Base-by-base conservation (phyloP, 2,329 filamentous ascomycete genomes). In the Fusarium illudens region DNA sequence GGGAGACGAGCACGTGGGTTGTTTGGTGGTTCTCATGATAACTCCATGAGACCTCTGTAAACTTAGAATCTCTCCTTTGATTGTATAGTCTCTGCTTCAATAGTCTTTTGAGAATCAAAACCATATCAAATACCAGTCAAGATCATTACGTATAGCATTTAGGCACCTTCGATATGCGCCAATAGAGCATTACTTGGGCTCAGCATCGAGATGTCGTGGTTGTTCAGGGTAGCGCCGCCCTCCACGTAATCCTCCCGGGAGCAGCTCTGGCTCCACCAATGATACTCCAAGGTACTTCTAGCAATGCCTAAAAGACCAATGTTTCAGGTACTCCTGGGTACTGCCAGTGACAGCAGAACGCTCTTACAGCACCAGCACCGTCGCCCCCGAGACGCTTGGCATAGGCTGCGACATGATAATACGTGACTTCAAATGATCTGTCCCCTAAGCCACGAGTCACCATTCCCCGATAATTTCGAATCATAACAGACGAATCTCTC, bases 371-470 rank as follows among this genome's bases (percentile, higher is more conserved):
- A 30, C 44, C 55, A 33, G 42, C 56, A 46, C 32, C 48, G 33
- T 46, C 20, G 49, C 65, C 55, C 52, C 63, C 54, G 49, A 32
- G 44, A 64, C 66, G 59, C 66, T 60, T 69, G 63, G 53, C 48
- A 58, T 36, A 65, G 55, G 64, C 69, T 70, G 62, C 69, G 60
- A 72, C 69, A 66, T 68, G 64, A 71, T 66, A 71, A 44, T 44
- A 44, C 39, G 39, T 44, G 39, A 44, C 69, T 65, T 65, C 66
- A 59, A 56, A 70, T 66, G 57, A 71, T 72, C 69, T 72, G 69
- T 70, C 69, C 59, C 60, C 55, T 30, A 54, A 70, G 57, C 58
- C 60, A 69, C 54, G 22, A 60, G 51, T 61, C 49, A 60, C 52
- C 58, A 59, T 61, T 60, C 36, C 64, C 36, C 52, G 64, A 54